These are phyloP conservation scores for Zanthoxylum bungeanum DNA, from an alignment of 345 rosid genomes.

Conservation along the genomic window DNA sequence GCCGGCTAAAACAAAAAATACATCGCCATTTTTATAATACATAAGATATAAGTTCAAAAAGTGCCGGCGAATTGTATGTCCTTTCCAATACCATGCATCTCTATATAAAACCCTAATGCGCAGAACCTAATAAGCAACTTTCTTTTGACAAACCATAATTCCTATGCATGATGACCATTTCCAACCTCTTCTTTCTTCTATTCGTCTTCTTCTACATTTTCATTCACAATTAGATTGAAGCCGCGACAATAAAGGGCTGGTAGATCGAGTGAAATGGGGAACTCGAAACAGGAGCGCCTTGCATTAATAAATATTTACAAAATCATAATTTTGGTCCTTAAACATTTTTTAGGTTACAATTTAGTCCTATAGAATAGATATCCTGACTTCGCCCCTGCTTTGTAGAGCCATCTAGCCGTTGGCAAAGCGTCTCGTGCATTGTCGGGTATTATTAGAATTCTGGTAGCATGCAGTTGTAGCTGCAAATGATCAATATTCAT, in stretches of 20 bases:
- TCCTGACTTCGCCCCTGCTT: too few relatives aligned
- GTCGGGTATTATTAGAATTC: background rate
- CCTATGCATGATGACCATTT: background rate
- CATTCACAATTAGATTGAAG: background rate
- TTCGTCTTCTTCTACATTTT: slow-evolving; percentile 1
- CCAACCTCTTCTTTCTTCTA: background rate
- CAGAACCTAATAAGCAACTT: background rate
- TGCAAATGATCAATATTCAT: background rate
- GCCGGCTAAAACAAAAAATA: too few relatives aligned
- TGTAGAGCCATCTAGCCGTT: background rate
- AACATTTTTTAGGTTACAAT: too few relatives aligned
- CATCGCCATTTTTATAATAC: too few relatives aligned
- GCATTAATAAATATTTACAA: too few relatives aligned
- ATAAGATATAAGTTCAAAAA: too few relatives aligned
- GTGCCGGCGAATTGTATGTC: background rate
- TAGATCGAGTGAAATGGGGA: background rate
- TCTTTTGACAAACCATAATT: background rate
- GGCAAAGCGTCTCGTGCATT: background rate
- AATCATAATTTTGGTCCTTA: too few relatives aligned
- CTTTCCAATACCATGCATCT: background rate
- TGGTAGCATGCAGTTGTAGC: too few relatives aligned
- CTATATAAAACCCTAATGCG: background rate
- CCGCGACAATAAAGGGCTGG: background rate
- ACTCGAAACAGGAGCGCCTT: background rate
- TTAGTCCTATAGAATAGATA: too few relatives aligned